Base-by-base conservation (phyloP, 1,284 basidiomycete genomes). In the Pisolithus thermaeus region DNA sequence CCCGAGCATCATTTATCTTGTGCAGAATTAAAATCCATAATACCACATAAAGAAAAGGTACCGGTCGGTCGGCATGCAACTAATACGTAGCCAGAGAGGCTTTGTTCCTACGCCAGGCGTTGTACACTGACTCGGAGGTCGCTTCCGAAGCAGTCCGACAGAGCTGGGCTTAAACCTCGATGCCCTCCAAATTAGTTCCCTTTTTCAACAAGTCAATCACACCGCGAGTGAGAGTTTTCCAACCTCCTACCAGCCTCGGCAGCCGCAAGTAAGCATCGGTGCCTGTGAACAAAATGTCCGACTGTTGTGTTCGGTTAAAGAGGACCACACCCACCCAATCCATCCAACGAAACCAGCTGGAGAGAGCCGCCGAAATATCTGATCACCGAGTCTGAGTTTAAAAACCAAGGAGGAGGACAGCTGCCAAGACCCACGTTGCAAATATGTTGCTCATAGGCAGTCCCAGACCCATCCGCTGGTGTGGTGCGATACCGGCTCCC, bases 391-490 rank as follows among this genome's bases (percentile, higher is more conserved):
- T 11, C 52, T 59, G 46, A 53, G 38, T 22, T 44, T 23, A 35
- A 20, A 20, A 35, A 46, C 42, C n/a, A 45, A 37, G 23, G 38
- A 40, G n/a, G 5, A 12, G 3, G 27, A 9, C 37, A 16, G 42
- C 56, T 18, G 47, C 45, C 9, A 12, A 40, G 39, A 69, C 80
- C 54, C 57, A 90, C 80, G 82, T 89, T 54, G 90, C 83, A 66
- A 83, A 91, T 44, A 92, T 90, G 58, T 89, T 87, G 65, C 89
- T 88, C 86, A 92, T 88, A 1, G 89, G 89, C 18, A 92, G 69
- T 9, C 89, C 89, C 51, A 92, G 84, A 1, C 89, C 90, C 48
- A 91, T 84, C 38, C 78, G 73, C 40, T 78, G 76, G 63, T 83
- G 83, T 8, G 74, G 69, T n/a, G 70, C 76, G 39, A 79, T 73